Conservation (phyloP, 192 early-diverging fungal species). For the Entrophospora sp. region DNA sequence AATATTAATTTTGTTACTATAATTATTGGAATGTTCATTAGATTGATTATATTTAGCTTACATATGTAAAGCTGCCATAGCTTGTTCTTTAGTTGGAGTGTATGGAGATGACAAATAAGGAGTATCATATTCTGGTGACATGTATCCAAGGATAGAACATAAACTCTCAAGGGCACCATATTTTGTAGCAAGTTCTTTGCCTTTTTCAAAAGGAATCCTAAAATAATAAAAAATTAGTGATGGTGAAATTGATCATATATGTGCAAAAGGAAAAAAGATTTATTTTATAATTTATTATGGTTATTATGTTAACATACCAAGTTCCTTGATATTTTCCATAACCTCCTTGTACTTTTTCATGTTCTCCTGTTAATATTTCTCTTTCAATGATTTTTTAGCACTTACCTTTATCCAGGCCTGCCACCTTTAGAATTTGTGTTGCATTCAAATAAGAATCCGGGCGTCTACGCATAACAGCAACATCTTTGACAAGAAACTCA, state of each 20-base stretch:
- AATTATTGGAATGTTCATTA: neutral
- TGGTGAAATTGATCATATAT: neutral
- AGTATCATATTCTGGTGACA: constrained; percentile 43
- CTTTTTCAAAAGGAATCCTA: constrained; percentile 84
- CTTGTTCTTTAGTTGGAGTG: constrained; percentile 42
- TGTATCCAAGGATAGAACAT: constrained; percentile 74
- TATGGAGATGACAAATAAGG: constrained; percentile 11
- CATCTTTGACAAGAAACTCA: constrained; percentile 64
- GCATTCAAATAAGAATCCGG: constrained; percentile 80
- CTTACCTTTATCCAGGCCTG: constrained; percentile 75
- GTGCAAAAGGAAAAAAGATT: neutral
- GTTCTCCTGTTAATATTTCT: constrained; percentile 67
- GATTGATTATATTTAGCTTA: neutral
- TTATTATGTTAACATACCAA: too few species aligned
- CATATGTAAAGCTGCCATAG: constrained; percentile 14
- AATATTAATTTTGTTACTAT: too few species aligned
- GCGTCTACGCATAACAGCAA: constrained; percentile 73
- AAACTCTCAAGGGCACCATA: constrained; percentile 68
- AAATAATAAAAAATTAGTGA: neutral
- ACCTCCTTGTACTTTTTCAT: constrained; percentile 94
- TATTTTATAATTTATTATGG: neutral
- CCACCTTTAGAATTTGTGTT: constrained; percentile 89
- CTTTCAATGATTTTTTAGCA: constrained; percentile 84
- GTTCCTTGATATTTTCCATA: constrained; percentile 94
- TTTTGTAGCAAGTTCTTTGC: constrained; percentile 73